A percentile compares a stretch with the other conserved stretches of the same genome.
These are phyloP conservation scores for Anisodus acutangulus DNA, from an alignment of 257 asterid species.

Conservation along the genomic window DNA sequence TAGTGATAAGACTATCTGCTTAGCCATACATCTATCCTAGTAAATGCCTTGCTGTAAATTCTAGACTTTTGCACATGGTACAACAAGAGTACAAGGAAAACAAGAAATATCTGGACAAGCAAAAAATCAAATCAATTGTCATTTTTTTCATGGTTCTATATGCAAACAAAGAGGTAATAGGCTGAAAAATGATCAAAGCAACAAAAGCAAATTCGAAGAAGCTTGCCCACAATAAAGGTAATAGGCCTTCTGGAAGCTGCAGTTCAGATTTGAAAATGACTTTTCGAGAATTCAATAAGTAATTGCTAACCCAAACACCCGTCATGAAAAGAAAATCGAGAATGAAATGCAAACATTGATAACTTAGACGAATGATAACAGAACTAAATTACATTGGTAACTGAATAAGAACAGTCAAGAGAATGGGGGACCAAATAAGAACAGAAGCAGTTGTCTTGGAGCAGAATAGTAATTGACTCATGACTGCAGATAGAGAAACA, in stretches of 20 bases:
- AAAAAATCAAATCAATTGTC: background rate
- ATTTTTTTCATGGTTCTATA: background rate
- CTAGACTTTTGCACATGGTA: background rate
- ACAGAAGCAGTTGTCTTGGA: background rate
- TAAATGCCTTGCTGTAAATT: background rate
- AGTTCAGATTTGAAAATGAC: background rate
- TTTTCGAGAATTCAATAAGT: background rate
- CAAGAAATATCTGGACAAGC: background rate
- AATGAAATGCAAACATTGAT: background rate
- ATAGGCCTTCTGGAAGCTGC: background rate
- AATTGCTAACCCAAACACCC: background rate
- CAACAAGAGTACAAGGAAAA: background rate
- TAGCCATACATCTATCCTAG: slow-evolving; percentile 17
- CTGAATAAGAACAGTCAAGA: background rate
- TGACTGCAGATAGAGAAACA: background rate
- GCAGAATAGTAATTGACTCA: background rate
- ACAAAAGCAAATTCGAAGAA: slow-evolving; percentile 10
- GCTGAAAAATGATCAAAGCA: slow-evolving; percentile 11
- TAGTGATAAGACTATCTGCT: background rate
- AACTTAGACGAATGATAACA: background rate
- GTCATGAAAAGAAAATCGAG: background rate
- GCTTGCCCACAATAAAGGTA: background rate
- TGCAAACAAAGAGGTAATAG: background rate
- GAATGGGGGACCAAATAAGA: background rate
- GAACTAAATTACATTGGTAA: background rate